Conservation (phyloP, 163 green algal genomes). For the Dunaliella salina region DNA sequence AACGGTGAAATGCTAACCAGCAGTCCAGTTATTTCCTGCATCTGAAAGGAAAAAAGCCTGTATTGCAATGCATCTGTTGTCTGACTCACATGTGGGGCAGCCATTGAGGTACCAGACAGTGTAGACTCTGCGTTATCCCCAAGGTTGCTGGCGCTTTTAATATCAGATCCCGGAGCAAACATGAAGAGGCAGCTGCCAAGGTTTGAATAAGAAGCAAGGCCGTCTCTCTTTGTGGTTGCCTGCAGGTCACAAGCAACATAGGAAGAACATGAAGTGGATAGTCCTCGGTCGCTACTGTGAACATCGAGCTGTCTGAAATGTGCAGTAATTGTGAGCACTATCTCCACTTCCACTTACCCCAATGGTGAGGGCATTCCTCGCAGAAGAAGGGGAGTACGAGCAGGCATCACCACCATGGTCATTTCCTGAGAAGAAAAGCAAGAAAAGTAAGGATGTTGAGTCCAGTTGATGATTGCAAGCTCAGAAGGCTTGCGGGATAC, state of each 20-base stretch:
- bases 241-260: not conserved
- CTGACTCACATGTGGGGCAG: conserved; percentile 36
- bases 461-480: too few species aligned
- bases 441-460: conserved; percentile 7
- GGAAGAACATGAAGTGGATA: too few species aligned
- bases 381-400: conserved; percentile 47
- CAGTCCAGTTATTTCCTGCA: too few species aligned
- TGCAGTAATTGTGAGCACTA: too few species aligned
- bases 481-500: too few species aligned
- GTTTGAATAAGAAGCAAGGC: conserved; percentile 46
- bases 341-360: conserved; percentile 18
- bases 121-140: conserved; percentile 22
- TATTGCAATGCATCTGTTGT: too few species aligned
- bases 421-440: conserved; percentile 53
- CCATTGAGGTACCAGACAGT: conserved; percentile 57
- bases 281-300: too few species aligned
- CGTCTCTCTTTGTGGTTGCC: conserved; percentile 16
- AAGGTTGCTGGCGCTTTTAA: conserved; percentile 33
- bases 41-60: too few species aligned
- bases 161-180: conserved; percentile 54
- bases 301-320: too few species aligned
- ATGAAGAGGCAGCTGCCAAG: conserved; percentile 58
- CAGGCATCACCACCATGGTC: conserved; percentile 63
- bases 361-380: conserved; percentile 51
- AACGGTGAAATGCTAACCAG: too few species aligned